Evolutionary conservation across 192 early-diverging fungal species (phyloP).

Genomic region (Backusella parvicylindrica): DNA sequence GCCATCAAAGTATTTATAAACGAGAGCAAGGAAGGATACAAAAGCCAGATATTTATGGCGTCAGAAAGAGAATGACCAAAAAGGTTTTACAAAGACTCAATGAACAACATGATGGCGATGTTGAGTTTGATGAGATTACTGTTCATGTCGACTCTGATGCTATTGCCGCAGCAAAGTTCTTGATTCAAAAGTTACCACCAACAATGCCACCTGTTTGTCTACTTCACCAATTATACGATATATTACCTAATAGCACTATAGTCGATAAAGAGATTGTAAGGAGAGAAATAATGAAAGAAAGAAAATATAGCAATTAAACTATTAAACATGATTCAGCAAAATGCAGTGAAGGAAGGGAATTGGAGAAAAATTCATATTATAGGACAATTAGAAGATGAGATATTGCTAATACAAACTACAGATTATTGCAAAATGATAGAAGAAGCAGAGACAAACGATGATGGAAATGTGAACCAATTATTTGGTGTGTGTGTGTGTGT

Average conservation of each 20-base stretch:
- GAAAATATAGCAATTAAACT: neutral
- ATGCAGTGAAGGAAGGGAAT: constrained; percentile 27
- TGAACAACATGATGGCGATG: neutral
- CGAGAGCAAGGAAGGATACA: neutral
- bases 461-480: constrained; percentile 13
- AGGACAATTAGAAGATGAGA: constrained; percentile 43
- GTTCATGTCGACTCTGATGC: constrained; percentile 5
- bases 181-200: neutral
- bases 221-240: constrained; percentile 44
- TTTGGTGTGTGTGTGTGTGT: constrained; percentile 2
- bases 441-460: constrained; percentile 33
- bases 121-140: neutral
- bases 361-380: constrained; percentile 42
- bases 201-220: constrained; percentile 33
- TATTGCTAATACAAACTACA: constrained; percentile 36
- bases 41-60: constrained; percentile 22
- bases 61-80: neutral
- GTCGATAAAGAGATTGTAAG: constrained; percentile 47
- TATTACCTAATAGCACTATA: constrained; percentile 35
- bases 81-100: neutral
- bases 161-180: constrained; percentile 8
- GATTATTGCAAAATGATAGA: constrained; percentile 36
- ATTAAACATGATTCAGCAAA: constrained; percentile 21
- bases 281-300: neutral
- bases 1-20: neutral